phyloP scores from a whole-genome alignment of 306 rosid genomes.

The Carpinus fangiana region DNA sequence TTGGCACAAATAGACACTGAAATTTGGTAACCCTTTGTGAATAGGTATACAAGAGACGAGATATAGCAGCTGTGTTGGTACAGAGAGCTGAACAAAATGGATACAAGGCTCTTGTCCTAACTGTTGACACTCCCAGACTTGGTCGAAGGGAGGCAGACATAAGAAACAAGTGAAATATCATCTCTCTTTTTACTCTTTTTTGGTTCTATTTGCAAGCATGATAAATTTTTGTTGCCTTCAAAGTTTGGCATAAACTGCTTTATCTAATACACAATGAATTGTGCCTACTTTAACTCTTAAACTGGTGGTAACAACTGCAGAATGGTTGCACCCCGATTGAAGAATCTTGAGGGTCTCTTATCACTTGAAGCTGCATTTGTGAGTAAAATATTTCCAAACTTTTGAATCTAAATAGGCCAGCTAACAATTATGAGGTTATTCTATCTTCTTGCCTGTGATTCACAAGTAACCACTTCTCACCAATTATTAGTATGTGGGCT shows the following conservation, averaged over 20 bases:
- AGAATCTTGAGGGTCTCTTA: conserved; percentile 63
- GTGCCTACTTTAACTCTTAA: conserved; percentile 7
- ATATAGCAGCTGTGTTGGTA: conserved; percentile 45
- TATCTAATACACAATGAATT: not conserved
- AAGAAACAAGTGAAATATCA: conserved; percentile 46
- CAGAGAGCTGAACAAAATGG: conserved; percentile 61
- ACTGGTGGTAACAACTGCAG: conserved; percentile 33
- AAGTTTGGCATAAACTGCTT: not conserved
- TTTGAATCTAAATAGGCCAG: not conserved
- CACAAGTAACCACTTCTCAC: not conserved
- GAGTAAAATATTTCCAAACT: conserved; percentile 34
- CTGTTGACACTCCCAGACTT: conserved; percentile 55
- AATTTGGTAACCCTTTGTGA: not conserved
- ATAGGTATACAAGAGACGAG: conserved; percentile 59
- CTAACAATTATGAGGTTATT: not conserved
- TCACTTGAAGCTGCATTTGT: conserved; percentile 37
- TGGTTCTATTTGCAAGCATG: not conserved
- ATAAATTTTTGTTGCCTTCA: not conserved
- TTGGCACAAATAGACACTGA: not conserved
- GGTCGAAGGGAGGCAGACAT: conserved; percentile 80
- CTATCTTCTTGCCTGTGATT: not conserved
- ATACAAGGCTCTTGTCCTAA: conserved; percentile 62
- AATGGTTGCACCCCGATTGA: conserved; percentile 49
- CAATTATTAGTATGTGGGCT: not conserved
- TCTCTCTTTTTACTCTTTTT: not conserved